A percentile compares a stretch with the other conserved stretches of the same genome.
Evolutionary conservation across 768 basidiomycete genomes (phyloP).

Genomic region (Hydnomerulius pinastri): DNA sequence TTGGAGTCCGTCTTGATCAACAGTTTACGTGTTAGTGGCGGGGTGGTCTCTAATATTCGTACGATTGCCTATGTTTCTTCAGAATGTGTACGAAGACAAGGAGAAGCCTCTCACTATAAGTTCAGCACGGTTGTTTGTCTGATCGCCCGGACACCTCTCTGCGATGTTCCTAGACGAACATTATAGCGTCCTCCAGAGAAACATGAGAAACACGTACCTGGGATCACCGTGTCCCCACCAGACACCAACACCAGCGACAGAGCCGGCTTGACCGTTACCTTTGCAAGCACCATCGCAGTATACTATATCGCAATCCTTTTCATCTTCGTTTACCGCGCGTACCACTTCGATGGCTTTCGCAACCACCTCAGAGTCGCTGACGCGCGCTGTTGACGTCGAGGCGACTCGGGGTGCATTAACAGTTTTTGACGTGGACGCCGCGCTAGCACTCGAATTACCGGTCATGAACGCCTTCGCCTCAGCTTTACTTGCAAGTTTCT

Average conservation of each 20-base stretch:
- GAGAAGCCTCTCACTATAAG: constrained; percentile 59
- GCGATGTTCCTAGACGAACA: constrained; percentile 64
- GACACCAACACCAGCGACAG: constrained; percentile 83
- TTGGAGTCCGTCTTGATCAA: constrained; percentile 85
- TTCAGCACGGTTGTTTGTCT: constrained; percentile 90
- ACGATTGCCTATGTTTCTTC: constrained; percentile 69
- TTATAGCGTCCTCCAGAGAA: background rate
- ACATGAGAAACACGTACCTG: constrained; percentile 39
- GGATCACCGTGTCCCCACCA: constrained; percentile 80
- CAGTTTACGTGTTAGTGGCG: constrained; percentile 53
- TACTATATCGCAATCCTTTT: constrained; percentile 49
- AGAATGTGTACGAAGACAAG: background rate
- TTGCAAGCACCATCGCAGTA: constrained; percentile 89
- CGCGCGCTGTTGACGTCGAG: constrained; percentile 24
- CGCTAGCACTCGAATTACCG: constrained; percentile 28
- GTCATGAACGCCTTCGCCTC: constrained; percentile 63
- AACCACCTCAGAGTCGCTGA: background rate
- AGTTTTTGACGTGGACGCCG: constrained; percentile 7
- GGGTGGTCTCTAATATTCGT: constrained; percentile 75
- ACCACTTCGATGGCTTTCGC: background rate
- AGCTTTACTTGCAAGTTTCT: constrained; percentile 59
- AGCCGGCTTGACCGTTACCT: constrained; percentile 70
- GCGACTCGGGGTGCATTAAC: constrained; percentile 13
- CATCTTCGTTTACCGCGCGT: constrained; percentile 21
- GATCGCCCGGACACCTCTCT: constrained; percentile 79